These are phyloP conservation scores for Cystobasidium tubakii DNA, from an alignment of 768 basidiomycete species.

Conservation along the genomic window DNA sequence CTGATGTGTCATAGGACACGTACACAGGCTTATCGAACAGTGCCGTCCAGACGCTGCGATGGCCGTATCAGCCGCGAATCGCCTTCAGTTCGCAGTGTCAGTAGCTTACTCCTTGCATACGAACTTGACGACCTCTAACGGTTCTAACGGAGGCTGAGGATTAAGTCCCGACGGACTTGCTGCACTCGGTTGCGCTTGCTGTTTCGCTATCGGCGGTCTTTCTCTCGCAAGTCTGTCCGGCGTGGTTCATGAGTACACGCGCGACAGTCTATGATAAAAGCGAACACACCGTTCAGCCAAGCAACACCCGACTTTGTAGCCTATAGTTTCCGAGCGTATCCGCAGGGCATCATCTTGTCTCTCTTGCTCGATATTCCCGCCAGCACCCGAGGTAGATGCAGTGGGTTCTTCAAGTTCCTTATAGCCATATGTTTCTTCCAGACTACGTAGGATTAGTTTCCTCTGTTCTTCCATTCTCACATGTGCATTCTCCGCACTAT, in stretches of 20 bases:
- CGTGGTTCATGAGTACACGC: background rate
- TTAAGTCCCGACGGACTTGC: background rate
- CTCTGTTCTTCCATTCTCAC: background rate
- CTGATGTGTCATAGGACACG: background rate
- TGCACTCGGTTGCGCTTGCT: constrained; percentile 18
- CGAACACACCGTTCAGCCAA: constrained; percentile 42
- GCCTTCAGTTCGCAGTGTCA: background rate
- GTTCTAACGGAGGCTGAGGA: constrained; percentile 31
- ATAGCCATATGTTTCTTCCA: constrained; percentile 26
- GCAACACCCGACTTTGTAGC: constrained; percentile 41
- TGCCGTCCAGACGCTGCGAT: constrained; percentile 43
- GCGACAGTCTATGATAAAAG: background rate
- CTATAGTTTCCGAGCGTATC: constrained; percentile 38
- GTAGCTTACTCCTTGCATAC: constrained; percentile 39
- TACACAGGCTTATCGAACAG: constrained; percentile 46
- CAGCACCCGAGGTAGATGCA: background rate
- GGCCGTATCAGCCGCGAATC: background rate
- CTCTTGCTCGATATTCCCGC: background rate
- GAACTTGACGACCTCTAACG: constrained; percentile 45
- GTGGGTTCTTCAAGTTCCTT: background rate
- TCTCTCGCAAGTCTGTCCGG: constrained; percentile 38
- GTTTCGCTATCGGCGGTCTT: constrained; percentile 38
- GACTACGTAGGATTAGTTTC: constrained; percentile 6
- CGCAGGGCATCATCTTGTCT: background rate
- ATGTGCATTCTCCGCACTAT: background rate